Evolutionary conservation across 2,329 filamentous ascomycete genomes (phyloP), one percentile per base, ranked within the genome.

Genomic region (Zelopaecilomyces penicillatus): DNA sequence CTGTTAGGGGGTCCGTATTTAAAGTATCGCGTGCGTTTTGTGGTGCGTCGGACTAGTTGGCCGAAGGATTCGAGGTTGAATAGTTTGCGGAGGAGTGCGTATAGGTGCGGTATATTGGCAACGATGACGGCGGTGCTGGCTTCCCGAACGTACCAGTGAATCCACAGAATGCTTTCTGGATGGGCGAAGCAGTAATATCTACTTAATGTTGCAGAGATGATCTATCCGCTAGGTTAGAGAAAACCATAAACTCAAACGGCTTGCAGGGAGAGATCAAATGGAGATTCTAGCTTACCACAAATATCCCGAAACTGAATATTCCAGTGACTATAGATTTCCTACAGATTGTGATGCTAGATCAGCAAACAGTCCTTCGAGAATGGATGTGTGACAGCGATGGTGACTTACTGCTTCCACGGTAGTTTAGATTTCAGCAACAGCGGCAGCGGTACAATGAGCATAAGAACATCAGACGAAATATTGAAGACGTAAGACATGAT

Each of bases 111-210:
- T 3, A 77, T 59, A 52, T 78, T 78, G 49, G 71, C 66, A 7
- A 78, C 72, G 47, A 70, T 69, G 5, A 77, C 63, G 6, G 73
- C 74, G 2, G 74, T 71, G 28, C 64, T 68, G 7, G 72, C 69
- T 64, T 79, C 74, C 44, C 74, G 65, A 19, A 69, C 65, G 54
- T 77, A 76, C 74, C 75, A 78, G 12, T 70, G 56, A 63, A 70
- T 63, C 53, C 70, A 70, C n/a, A 52, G 37, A 5, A 50, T 52
- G 41, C 51, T 56, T 11, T 49, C 43, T 11, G 46, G 46, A 27
- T 46, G 46, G 5, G 46, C 46, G 11, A 68, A 62, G 48, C 72
- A 72, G 56, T 68, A 72, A 39, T 69, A 57, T 50, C 74, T 73
- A 10, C 68, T 74, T 6, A 76, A 57, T 27, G 63, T 44, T 10